These are phyloP conservation scores for Euptelea pleiosperma DNA, from an alignment of 164 flowering plant genomes.

Conservation along the genomic window DNA sequence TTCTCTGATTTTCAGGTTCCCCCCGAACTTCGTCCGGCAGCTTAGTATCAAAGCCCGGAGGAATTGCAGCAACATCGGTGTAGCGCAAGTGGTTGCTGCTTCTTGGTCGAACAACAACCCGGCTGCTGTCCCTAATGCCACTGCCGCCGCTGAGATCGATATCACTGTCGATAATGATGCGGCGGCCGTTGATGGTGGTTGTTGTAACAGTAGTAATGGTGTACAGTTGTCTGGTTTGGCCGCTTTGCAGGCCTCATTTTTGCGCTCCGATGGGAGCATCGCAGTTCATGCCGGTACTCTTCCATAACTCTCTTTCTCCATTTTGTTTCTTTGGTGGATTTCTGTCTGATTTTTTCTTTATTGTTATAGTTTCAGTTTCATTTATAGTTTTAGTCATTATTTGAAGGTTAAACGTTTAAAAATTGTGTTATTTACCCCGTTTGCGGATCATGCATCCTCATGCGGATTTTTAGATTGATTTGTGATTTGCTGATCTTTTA, in stretches of 20 bases:
- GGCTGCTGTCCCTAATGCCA: slow-evolving; percentile 23
- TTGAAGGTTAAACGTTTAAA: too few relatives aligned
- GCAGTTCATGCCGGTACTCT: slow-evolving; percentile 86
- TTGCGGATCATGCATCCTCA: too few relatives aligned
- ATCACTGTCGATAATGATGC: slow-evolving; percentile 12
- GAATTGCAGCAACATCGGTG: slow-evolving; percentile 97
- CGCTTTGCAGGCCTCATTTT: slow-evolving; percentile 44
- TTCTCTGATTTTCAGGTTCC: slow-evolving; percentile 71
- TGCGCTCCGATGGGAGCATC: slow-evolving; percentile 72
- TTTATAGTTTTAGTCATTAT: too few relatives aligned
- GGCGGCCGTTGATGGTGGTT: slow-evolving; percentile 23
- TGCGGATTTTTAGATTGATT: not conserved
- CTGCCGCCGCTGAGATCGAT: slow-evolving; percentile 26
- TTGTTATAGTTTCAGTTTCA: too few relatives aligned
- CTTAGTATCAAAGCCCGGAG: slow-evolving; percentile 85
- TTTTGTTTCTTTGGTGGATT: too few relatives aligned
- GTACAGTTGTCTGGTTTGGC: slow-evolving; percentile 34
- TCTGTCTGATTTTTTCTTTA: too few relatives aligned
- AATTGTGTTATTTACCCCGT: too few relatives aligned
- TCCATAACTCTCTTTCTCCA: not conserved
- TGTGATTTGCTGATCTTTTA: too few relatives aligned
- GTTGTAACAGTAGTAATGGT: slow-evolving; percentile 21
- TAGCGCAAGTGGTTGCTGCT: slow-evolving; percentile 90
- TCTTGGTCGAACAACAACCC: slow-evolving; percentile 60
- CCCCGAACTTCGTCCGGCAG: slow-evolving; percentile 90